These are phyloP conservation scores for Lippia alba DNA, from an alignment of 305 asterid species.

Conservation along the genomic window DNA sequence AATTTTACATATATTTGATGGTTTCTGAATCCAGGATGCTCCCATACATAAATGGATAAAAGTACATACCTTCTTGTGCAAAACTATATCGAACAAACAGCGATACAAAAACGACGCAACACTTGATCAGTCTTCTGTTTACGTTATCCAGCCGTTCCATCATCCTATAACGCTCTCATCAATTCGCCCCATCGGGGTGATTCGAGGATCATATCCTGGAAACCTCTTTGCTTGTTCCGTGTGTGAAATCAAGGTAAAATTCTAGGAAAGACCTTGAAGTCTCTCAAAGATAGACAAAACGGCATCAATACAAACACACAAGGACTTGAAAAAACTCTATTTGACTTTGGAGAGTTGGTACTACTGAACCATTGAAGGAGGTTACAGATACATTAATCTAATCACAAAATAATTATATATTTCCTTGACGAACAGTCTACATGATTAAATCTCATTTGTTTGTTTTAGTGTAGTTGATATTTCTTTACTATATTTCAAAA, in stretches of 20 bases:
- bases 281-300: conserved; percentile 37
- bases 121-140: conserved; percentile 40
- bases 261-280: conserved; percentile 29
- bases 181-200: conserved; percentile 51
- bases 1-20: background rate
- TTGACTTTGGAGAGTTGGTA: conserved; percentile 49
- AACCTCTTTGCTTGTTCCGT: background rate
- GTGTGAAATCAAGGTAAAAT: conserved; percentile 1
- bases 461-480: conserved; percentile 44
- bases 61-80: conserved; percentile 70
- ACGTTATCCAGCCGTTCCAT: conserved; percentile 55
- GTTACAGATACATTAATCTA: conserved; percentile 30
- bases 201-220: conserved; percentile 38
- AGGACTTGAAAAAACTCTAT: conserved; percentile 34
- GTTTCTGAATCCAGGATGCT: background rate
- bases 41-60: background rate
- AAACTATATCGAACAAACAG: conserved; percentile 38
- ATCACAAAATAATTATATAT: conserved; percentile 24
- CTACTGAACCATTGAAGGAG: conserved; percentile 39
- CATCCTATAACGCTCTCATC: conserved; percentile 52
- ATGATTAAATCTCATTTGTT: conserved; percentile 44
- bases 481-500: conserved; percentile 35
- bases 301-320: conserved; percentile 35
- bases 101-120: conserved; percentile 43
- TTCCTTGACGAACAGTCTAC: conserved; percentile 33